A percentile compares a stretch with the other conserved stretches of the same genome.
Evolutionary conservation across 2,329 filamentous ascomycete genomes (phyloP).

Genomic region (Hymenoscyphus albidus): DNA sequence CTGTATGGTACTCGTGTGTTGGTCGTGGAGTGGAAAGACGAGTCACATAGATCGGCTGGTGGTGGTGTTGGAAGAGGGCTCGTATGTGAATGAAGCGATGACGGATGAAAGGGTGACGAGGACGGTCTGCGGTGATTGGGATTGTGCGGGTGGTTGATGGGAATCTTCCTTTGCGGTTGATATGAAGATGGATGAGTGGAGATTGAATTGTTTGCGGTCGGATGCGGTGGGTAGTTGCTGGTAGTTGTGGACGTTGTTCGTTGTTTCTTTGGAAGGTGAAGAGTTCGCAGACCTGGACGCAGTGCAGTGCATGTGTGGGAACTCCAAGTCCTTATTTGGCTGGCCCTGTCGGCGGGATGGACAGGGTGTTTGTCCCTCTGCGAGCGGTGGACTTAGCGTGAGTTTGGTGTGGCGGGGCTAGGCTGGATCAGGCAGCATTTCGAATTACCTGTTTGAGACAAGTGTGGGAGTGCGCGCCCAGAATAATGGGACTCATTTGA

Average conservation of each 20-base stretch:
- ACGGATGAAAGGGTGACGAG: conserved; percentile 3
- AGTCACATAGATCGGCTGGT: background rate
- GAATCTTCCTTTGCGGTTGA: background rate
- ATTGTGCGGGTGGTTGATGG: background rate
- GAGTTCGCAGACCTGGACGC: background rate
- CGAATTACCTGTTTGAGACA: background rate
- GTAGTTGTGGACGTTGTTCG: background rate
- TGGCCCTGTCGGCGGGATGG: background rate
- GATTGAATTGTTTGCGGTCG: background rate
- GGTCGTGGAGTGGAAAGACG: background rate
- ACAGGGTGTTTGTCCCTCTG: background rate
- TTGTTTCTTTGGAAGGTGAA: background rate
- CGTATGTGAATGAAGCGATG: conserved; percentile 6
- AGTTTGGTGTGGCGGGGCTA: background rate
- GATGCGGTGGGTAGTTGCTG: background rate
- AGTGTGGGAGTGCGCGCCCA: background rate
- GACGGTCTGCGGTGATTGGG: background rate
- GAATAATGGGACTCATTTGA: background rate
- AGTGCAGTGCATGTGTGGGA: background rate
- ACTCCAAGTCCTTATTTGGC: conserved; percentile 4
- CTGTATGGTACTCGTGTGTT: background rate
- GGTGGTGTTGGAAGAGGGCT: background rate
- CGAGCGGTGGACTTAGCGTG: conserved; percentile 1
- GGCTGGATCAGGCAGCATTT: background rate
- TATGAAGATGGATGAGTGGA: background rate